Base-by-base conservation (phyloP, 1,284 basidiomycete species). In the Cerioporus squamosus region DNA sequence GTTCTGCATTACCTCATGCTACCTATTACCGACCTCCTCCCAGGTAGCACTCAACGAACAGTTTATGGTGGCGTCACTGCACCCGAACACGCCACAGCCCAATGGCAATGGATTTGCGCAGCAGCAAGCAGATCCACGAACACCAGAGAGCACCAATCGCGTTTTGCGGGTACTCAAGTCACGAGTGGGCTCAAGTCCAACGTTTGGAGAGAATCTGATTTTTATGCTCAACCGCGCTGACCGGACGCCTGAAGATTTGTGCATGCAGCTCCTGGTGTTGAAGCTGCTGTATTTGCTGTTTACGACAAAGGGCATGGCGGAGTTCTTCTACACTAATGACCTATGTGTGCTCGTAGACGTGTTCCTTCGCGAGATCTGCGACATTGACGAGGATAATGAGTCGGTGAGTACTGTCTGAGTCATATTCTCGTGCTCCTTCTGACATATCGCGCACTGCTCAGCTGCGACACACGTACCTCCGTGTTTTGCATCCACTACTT, bases 281-380 rank as follows among this genome's bases (percentile, higher is more conserved):
- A 99, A 99, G 76, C 84, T 98, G 47, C 83, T 99, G 2, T 99
- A 97, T 71, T 84, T 98, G 2, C 81, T 99, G 5, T 99, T 98
- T 74, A 97, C 95, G 17, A 97, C 94, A 0, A 88, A 90, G 57
- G 94, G 92, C 24, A 97, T 95, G 12, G 89, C 93, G 12, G 95
- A 98, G 73, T 99, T 94, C 74, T 98, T 99, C 69, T 99, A 98
- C 76, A 98, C 95, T 12, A 99, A 99, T 72, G 97, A 99, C 69
- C 81, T 99, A 26, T 87, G 93, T 63, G 97, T 99, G 1, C 80
- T 99, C 10, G 94, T 98, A 10, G 97, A 99, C 69, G 95, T 99
- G 3, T 98, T 99, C 68, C 82, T 99, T 29, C 88, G 97, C 43
- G 95, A 97, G 72, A 79, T 99, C 33, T 84, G 87, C 17, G 91